Conservation (phyloP, 2,329 filamentous ascomycete genomes). For the Penicillium verrucosum region DNA sequence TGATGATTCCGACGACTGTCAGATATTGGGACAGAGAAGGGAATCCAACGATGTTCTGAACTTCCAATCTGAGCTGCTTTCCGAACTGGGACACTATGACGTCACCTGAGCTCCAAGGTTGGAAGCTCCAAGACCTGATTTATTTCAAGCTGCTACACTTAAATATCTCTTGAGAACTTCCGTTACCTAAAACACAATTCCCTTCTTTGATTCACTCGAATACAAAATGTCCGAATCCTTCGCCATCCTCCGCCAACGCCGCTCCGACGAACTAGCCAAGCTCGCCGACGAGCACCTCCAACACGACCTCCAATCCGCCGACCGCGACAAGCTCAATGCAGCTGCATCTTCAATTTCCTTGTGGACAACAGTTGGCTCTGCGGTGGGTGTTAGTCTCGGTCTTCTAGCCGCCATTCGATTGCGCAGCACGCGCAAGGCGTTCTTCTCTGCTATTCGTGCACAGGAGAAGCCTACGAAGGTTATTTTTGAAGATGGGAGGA, state of each 20-base stretch:
- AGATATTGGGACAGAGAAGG: too few relatives aligned
- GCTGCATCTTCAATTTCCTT: conserved; percentile 56
- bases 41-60: background rate
- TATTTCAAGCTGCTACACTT: background rate
- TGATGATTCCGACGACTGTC: too few relatives aligned
- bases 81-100: background rate
- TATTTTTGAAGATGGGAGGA: conserved; percentile 59
- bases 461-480: conserved; percentile 61
- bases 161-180: background rate
- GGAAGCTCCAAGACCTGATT: background rate
- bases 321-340: conserved; percentile 56
- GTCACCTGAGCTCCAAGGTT: background rate
- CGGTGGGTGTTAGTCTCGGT: conserved; percentile 59
- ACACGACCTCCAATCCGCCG: conserved; percentile 56
- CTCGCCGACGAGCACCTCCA: conserved; percentile 59
- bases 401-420: conserved; percentile 57
- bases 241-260: conserved; percentile 46
- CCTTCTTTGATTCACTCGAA: too few relatives aligned
- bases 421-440: conserved; percentile 53
- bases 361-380: conserved; percentile 57
- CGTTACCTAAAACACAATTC: too few relatives aligned
- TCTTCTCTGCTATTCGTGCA: conserved; percentile 61
- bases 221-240: conserved; percentile 42
- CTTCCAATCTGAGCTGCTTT: background rate
- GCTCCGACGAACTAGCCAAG: conserved; percentile 50